Percentiles rank a stretch among this genome's conserved stretches.
phyloP scores from a whole-genome alignment of 2,329 filamentous ascomycete genomes.

The Fusarium sp. region DNA sequence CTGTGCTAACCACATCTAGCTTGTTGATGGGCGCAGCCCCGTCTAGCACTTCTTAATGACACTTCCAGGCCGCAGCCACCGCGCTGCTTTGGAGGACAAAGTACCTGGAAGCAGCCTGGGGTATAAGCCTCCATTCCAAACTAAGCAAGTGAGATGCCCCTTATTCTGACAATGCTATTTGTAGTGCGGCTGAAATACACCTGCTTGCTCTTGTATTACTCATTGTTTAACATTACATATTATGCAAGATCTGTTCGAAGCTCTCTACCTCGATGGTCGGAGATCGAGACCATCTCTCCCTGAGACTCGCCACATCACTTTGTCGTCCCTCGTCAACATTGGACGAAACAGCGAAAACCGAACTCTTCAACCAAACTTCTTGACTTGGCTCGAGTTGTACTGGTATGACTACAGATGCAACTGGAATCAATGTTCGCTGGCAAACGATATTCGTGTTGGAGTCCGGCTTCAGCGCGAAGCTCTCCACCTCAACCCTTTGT shows the following conservation, averaged over 20 bases:
- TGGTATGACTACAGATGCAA: not conserved
- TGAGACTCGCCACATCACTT: rapidly evolving
- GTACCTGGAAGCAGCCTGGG: too few relatives aligned
- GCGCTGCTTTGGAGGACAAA: not conserved
- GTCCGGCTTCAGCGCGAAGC: conserved; percentile 30
- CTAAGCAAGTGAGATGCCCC: not conserved
- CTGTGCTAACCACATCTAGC: not conserved
- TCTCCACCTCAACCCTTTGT: not conserved
- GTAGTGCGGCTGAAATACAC: not conserved
- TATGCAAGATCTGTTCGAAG: not conserved
- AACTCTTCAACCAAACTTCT: conserved; percentile 13
- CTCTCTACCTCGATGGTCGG: not conserved
- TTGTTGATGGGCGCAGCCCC: not conserved
- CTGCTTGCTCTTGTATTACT: rapidly evolving
- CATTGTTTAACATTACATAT: not conserved
- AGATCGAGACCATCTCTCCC: conserved; percentile 10
- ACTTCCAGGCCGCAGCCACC: not conserved
- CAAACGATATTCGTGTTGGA: conserved; percentile 33
- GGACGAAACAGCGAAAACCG: conserved; percentile 20
- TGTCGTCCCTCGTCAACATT: not conserved
- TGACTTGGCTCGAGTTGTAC: not conserved
- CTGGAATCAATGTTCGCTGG: conserved; percentile 34
- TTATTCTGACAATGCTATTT: not conserved
- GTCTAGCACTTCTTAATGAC: not conserved
- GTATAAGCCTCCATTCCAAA: too few relatives aligned